Evolutionary conservation across 176 grass and related monocot species (phyloP).

Genomic region (Tillandsia fasciculata): DNA sequence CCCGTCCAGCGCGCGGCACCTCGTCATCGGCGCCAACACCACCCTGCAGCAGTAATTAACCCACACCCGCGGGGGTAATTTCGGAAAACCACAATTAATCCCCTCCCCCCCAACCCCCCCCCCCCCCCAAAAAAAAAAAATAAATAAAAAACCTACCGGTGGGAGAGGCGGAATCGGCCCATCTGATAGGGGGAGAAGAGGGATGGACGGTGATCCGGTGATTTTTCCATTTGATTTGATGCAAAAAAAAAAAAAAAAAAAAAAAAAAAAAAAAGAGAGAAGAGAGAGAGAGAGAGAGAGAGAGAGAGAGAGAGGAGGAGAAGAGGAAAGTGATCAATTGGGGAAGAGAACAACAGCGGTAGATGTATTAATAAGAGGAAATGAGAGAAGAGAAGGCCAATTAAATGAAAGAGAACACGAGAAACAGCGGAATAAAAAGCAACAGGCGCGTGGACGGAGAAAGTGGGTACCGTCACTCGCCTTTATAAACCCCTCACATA

Average conservation of each 20-base stretch:
- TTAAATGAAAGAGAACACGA: not conserved
- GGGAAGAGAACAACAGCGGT: not conserved
- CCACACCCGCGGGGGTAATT: not conserved
- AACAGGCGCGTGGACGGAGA: not conserved
- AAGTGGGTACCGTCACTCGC: not conserved
- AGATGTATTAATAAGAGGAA: too few species aligned
- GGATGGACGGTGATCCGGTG: constrained; percentile 25
- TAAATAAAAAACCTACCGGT: constrained; percentile 40
- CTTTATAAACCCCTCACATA: too few species aligned
- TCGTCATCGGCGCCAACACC: constrained; percentile 86
- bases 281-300: not conserved
- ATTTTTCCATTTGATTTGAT: constrained; percentile 16
- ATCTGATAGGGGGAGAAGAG: constrained; percentile 89
- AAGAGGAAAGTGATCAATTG: not conserved
- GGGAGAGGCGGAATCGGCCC: constrained; percentile 61
- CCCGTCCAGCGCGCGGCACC: constrained; percentile 66
- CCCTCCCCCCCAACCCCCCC: not conserved
- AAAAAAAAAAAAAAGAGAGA: too few species aligned
- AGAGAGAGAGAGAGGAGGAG: not conserved
- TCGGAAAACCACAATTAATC: not conserved
- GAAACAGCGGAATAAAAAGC: not conserved
- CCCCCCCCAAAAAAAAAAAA: not conserved
- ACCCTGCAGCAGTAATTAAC: constrained; percentile 32
- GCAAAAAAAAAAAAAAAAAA: too few species aligned
- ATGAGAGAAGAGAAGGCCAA: too few species aligned